Evolutionary conservation across 352 stramenopile species (phyloP).

Genomic region (Phytophthora pinifolia): DNA sequence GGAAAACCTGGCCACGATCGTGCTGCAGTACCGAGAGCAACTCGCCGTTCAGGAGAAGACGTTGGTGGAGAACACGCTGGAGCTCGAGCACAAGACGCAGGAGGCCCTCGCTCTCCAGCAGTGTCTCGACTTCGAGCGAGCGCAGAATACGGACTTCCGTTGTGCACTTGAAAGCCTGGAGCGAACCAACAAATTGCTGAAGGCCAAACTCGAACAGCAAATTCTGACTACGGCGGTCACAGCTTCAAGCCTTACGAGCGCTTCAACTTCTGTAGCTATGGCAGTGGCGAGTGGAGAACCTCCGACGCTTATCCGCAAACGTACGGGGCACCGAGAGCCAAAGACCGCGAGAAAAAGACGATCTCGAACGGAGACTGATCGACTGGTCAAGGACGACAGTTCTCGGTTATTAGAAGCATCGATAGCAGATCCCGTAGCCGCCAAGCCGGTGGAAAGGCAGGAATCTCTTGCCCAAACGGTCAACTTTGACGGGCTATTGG

Average conservation of each 20-base stretch:
- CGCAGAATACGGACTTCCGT: conserved; percentile 35
- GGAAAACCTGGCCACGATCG: conserved; percentile 25
- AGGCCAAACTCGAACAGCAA: conserved; percentile 61
- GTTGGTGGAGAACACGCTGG: conserved; percentile 60
- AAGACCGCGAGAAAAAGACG: conserved; percentile 9
- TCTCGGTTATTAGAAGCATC: too few relatives aligned
- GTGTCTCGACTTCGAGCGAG: conserved; percentile 31
- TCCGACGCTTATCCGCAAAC: conserved; percentile 1
- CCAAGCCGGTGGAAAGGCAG: conserved; percentile 1
- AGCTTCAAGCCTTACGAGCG: background rate
- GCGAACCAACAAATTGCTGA: conserved; percentile 63
- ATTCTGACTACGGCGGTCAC: conserved; percentile 44
- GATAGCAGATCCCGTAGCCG: background rate
- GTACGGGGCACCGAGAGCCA: conserved; percentile 4
- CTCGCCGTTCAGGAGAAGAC: conserved; percentile 52
- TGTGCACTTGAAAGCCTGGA: conserved; percentile 52
- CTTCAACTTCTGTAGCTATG: background rate
- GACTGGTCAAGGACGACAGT: conserved; percentile 1
- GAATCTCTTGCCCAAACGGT: conserved; percentile 1
- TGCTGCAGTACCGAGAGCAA: conserved; percentile 53
- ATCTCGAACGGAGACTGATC: conserved; percentile 17
- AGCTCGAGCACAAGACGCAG: conserved; percentile 53
- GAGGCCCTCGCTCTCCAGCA: conserved; percentile 47
- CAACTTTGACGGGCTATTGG: conserved; percentile 9
- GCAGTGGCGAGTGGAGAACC: background rate